Evolutionary conservation across 352 stramenopile species (phyloP).

Genomic region (Peronospora farinosa): DNA sequence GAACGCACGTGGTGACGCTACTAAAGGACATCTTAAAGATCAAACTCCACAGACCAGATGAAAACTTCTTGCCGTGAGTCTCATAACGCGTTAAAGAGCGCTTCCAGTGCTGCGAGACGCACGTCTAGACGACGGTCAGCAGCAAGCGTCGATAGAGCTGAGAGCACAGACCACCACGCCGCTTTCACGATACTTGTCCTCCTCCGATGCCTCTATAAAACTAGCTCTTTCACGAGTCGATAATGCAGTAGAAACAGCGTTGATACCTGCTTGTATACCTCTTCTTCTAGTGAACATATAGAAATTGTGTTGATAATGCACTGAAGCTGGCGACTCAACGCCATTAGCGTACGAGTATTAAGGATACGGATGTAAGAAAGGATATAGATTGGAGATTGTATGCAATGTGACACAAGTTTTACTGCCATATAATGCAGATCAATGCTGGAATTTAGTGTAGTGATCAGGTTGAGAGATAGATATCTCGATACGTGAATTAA

Average conservation of each 20-base stretch:
- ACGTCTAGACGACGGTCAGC: conserved; percentile 88
- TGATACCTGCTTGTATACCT: conserved; percentile 33
- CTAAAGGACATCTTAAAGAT: conserved; percentile 79
- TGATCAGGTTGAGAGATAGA: too few relatives aligned
- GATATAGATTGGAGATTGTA: too few relatives aligned
- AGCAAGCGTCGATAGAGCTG: conserved; percentile 91
- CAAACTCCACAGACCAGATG: conserved; percentile 64
- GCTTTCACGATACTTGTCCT: conserved; percentile 8
- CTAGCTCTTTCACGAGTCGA: conserved; percentile 29
- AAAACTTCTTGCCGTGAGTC: conserved; percentile 67
- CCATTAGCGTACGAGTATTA: not conserved
- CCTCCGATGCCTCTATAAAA: conserved; percentile 25
- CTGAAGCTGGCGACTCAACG: conserved; percentile 17
- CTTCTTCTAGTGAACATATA: conserved; percentile 51
- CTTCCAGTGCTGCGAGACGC: conserved; percentile 59
- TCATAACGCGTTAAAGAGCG: conserved; percentile 73
- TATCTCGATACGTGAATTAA: too few relatives aligned
- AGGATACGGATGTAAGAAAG: too few relatives aligned
- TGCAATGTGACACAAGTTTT: too few relatives aligned
- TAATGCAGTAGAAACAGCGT: conserved; percentile 9
- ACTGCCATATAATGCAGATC: too few relatives aligned
- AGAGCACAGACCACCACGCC: conserved; percentile 92
- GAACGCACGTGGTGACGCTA: conserved; percentile 46
- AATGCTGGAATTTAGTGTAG: too few relatives aligned
- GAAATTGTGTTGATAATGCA: too few relatives aligned